Base-by-base conservation (phyloP, 192 early-diverging fungal genomes). In the Thoreauomyces humboldtii region DNA sequence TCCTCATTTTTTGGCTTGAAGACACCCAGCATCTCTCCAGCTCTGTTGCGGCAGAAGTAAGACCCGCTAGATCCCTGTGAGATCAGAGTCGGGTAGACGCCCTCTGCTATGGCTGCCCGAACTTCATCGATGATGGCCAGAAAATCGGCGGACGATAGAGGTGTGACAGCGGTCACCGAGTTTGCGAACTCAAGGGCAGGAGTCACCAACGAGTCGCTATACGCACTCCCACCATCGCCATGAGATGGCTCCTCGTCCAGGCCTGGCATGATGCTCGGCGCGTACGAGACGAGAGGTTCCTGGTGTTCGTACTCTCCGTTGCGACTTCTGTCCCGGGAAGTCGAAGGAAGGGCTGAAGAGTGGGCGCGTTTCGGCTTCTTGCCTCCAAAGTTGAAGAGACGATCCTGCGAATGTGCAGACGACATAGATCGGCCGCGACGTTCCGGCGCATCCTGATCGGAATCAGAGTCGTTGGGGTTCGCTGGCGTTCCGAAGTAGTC, bases 1-100 rank as follows among this genome's bases (percentile, higher is more conserved):
- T 86, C 84, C 52, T 86, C 84, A 69, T 86, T 78, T 58, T 80
- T 81, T 19, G 84, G 94, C 63, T 96, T 96, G 71, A 94, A 96
- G 0, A 95, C 92, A 4, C 90, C 92, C 3, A 96, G 87, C 58
- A 89, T 89, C 50, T 85, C 83, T 14, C 86, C 85, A 0, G 83
- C 71, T n/a, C 71, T 59, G 69, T 93, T 86, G 25, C 82, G 74
- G 72, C 90, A 92, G 72, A 96, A 96, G 59, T 96, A 95, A 0
- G 88, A 90, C n/a, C 94, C 93, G 11, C 89, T 91, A 2, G 91
- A 92, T 7, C 94, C 94, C 61, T 83, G 73, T 22, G 65, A 42
- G 28, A 83, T 83, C 5, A 77, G 51, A 4, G 70, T 68, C 11
- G 81, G 81, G 54, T 77, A 75, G 25, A 83, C 75, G 31, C 79